A percentile compares a stretch with the other conserved stretches of the same genome.
phyloP scores from a whole-genome alignment of 768 basidiomycete species.

The Hirschioporus abietinus region DNA sequence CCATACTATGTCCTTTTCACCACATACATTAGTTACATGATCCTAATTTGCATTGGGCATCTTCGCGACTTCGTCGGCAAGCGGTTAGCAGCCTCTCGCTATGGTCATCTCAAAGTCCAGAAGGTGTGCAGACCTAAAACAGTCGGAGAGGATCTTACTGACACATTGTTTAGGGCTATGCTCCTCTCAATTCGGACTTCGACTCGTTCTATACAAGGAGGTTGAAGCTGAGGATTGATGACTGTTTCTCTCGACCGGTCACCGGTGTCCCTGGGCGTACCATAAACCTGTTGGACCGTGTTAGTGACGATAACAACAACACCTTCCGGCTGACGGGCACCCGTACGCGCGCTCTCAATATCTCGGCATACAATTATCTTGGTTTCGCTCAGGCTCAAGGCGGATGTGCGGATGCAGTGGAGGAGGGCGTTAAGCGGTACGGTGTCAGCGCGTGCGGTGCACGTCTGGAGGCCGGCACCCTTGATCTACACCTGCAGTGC shows the following conservation, averaged over 20 bases:
- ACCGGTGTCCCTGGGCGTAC: slow-evolving; percentile 96
- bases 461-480: slow-evolving; percentile 80
- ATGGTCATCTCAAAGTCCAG: slow-evolving; percentile 76
- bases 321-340: slow-evolving; percentile 74
- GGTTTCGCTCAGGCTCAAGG: slow-evolving; percentile 94
- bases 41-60: slow-evolving; percentile 89
- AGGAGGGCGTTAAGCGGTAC: slow-evolving; percentile 74
- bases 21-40: slow-evolving; percentile 90
- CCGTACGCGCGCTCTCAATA: slow-evolving; percentile 86
- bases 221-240: slow-evolving; percentile 89
- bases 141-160: slow-evolving; percentile 2
- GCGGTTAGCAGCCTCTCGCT: slow-evolving; percentile 59
- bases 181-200: slow-evolving; percentile 95
- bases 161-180: slow-evolving; percentile 70
- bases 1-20: slow-evolving; percentile 89
- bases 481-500: slow-evolving; percentile 72
- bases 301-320: slow-evolving; percentile 75
- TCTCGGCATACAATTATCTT: slow-evolving; percentile 98
- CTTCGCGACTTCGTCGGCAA: slow-evolving; percentile 95
- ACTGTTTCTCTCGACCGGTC: slow-evolving; percentile 89
- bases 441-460: slow-evolving; percentile 75
- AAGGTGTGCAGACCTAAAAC: slow-evolving; percentile 52
- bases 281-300: slow-evolving; percentile 78
- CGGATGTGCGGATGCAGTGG: slow-evolving; percentile 92
- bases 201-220: slow-evolving; percentile 99